A percentile compares a stretch with the other conserved stretches of the same genome.
These are phyloP conservation scores for Cryptococcus depauperatus DNA, from an alignment of 1,284 basidiomycete species.

Conservation along the genomic window DNA sequence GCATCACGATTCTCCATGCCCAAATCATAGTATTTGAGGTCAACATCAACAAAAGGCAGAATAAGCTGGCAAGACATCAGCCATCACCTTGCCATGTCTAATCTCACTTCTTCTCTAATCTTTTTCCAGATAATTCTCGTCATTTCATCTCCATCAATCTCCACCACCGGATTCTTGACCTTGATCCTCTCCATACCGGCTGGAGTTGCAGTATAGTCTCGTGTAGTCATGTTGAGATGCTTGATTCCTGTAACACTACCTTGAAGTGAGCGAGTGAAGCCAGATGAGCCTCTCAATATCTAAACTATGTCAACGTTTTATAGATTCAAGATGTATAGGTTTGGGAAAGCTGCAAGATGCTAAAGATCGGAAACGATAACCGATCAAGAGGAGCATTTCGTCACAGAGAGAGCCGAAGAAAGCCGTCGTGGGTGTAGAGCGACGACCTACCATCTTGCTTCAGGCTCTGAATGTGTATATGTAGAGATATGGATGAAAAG, in stretches of 20 bases:
- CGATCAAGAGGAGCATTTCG: background rate
- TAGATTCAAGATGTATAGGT: background rate
- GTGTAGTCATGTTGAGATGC: conserved; percentile 13
- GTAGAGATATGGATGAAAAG: background rate
- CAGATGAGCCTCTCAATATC: background rate
- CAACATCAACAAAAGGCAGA: conserved; percentile 84
- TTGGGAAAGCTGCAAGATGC: too few species aligned
- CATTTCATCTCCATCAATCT: conserved; percentile 97
- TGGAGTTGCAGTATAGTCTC: conserved; percentile 24
- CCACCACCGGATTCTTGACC: conserved; percentile 84
- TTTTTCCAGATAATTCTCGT: conserved; percentile 98
- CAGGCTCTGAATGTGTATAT: background rate
- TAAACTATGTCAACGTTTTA: background rate
- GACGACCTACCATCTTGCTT: background rate
- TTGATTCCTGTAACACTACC: background rate
- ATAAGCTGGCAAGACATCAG: conserved; percentile 58
- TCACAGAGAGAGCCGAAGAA: background rate
- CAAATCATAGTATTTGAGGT: conserved; percentile 98
- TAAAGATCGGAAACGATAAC: too few species aligned
- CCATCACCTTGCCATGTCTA: background rate
- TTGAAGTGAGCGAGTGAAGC: background rate
- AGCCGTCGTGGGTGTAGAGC: background rate
- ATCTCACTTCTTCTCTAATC: conserved; percentile 80
- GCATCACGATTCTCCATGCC: conserved; percentile 86
- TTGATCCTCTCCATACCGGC: conserved; percentile 50